These are phyloP conservation scores for Stygiomarasmius scandens DNA, from an alignment of 1,284 basidiomycete species.

Conservation along the genomic window DNA sequence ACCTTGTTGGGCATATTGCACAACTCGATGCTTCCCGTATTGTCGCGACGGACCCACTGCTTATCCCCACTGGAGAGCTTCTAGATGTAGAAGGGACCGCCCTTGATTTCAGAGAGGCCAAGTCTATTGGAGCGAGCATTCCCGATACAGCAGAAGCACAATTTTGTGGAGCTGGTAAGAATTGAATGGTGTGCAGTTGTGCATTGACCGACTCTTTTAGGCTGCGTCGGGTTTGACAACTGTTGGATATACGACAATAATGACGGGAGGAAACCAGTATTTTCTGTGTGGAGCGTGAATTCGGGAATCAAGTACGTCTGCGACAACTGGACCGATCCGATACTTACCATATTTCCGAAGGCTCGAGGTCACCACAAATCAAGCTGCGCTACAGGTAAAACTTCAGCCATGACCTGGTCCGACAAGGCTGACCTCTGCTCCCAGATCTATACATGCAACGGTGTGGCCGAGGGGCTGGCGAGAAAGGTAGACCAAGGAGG, in stretches of 20 bases:
- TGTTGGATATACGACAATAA: slow-evolving; percentile 47
- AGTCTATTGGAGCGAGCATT: slow-evolving; percentile 42
- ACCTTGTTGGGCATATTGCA: slow-evolving; percentile 42
- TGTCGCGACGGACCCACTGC: slow-evolving; percentile 43
- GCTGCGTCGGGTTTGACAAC: slow-evolving; percentile 49
- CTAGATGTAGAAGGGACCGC: slow-evolving; percentile 39
- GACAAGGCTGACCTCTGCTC: background rate
- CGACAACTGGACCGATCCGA: background rate
- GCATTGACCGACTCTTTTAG: slow-evolving; percentile 23
- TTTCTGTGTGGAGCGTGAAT: slow-evolving; percentile 45
- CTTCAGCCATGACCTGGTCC: background rate
- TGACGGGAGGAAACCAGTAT: slow-evolving; percentile 30
- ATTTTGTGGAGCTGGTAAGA: slow-evolving; percentile 45
- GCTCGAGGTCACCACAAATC: slow-evolving; percentile 47
- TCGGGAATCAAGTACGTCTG: slow-evolving; percentile 47
- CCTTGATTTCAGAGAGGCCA: slow-evolving; percentile 47
- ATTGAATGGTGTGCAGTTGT: background rate
- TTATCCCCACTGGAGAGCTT: slow-evolving; percentile 48
- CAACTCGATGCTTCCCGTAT: slow-evolving; percentile 41
- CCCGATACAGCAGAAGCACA: slow-evolving; percentile 35
- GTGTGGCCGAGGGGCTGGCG: slow-evolving; percentile 39
- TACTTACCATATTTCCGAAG: slow-evolving; percentile 24
- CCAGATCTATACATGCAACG: slow-evolving; percentile 49
- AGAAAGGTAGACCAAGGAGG: slow-evolving; percentile 49
- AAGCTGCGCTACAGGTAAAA: slow-evolving; percentile 43